Conservation (phyloP, 495 filamentous ascomycete species). For the Trichoderma parareesei region DNA sequence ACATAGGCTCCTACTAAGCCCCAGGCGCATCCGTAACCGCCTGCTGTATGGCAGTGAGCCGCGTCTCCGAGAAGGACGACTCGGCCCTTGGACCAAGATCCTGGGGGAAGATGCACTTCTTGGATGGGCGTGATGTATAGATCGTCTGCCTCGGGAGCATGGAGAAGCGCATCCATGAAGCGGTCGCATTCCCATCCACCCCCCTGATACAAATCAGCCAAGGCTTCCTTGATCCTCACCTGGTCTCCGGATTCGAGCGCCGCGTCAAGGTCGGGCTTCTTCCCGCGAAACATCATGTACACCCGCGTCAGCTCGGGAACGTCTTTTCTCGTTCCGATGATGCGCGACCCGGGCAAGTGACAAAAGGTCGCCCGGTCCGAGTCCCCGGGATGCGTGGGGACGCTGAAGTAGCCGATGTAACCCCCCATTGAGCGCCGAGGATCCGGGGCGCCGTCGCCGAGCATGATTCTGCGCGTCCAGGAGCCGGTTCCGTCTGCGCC, state of each 20-base stretch:
- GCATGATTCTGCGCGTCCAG: constrained; percentile 28
- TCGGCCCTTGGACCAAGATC: constrained; percentile 35
- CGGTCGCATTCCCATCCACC: constrained; percentile 37
- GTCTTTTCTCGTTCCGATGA: constrained; percentile 24
- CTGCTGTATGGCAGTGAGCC: constrained; percentile 39
- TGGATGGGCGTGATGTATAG: constrained; percentile 40
- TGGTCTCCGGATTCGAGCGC: constrained; percentile 17
- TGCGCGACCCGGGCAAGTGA: constrained; percentile 16
- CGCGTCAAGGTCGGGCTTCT: constrained; percentile 13
- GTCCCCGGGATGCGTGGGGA: constrained; percentile 22
- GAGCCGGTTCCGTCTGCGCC: neutral
- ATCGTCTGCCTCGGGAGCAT: constrained; percentile 30
- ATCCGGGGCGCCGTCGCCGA: constrained; percentile 20
- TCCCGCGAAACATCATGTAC: constrained; percentile 17
- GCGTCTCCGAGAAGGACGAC: constrained; percentile 50
- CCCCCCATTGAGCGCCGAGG: constrained; percentile 21
- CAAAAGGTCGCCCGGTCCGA: constrained; percentile 16
- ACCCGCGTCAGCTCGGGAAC: constrained; percentile 17
- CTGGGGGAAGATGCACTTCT: constrained; percentile 29
- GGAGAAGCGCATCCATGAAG: constrained; percentile 29
- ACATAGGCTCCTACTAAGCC: constrained; percentile 42
- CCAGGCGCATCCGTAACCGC: constrained; percentile 40
- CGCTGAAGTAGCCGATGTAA: constrained; percentile 33
- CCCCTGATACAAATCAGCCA: constrained; percentile 31
- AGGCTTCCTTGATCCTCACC: constrained; percentile 30